Percentiles rank a stretch among this genome's conserved stretches.
phyloP scores from a whole-genome alignment of 2,329 filamentous ascomycete genomes.

The Clonostachys sp. region DNA sequence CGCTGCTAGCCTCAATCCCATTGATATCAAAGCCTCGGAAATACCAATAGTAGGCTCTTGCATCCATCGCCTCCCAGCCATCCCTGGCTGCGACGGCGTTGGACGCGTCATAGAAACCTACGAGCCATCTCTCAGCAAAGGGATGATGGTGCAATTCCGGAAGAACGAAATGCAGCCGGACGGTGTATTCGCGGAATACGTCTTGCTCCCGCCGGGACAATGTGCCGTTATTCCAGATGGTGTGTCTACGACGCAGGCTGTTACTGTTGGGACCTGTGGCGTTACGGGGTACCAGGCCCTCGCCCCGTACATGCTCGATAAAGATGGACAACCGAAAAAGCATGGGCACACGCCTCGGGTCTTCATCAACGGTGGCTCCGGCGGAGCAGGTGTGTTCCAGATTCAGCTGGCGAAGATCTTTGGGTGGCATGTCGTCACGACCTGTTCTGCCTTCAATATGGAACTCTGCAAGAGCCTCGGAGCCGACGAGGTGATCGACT shows the following conservation, averaged over 20 bases:
- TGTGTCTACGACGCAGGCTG: slow-evolving; percentile 20
- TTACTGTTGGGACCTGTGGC: slow-evolving; percentile 11
- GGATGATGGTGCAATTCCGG: slow-evolving; percentile 23
- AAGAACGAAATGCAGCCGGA: slow-evolving; percentile 14
- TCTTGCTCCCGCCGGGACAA: slow-evolving; percentile 24
- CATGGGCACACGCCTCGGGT: slow-evolving; percentile 24
- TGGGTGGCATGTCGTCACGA: slow-evolving; percentile 24
- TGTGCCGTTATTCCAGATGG: slow-evolving; percentile 11
- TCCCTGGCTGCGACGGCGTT: slow-evolving; percentile 38
- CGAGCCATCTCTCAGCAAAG: slow-evolving; percentile 8
- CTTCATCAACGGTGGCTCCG: slow-evolving; percentile 21
- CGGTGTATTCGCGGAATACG: slow-evolving; percentile 14
- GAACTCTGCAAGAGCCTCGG: slow-evolving; percentile 24
- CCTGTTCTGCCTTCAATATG: slow-evolving; percentile 24
- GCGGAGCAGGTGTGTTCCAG: slow-evolving; percentile 26
- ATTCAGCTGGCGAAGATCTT: slow-evolving; percentile 28
- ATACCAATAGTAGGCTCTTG: slow-evolving; percentile 19
- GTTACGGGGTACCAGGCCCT: slow-evolving; percentile 14
- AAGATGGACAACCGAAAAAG: not conserved
- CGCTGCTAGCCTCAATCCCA: slow-evolving; percentile 28
- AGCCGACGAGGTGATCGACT: slow-evolving; percentile 29
- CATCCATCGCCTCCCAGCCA: slow-evolving; percentile 21
- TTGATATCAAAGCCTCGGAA: slow-evolving; percentile 33
- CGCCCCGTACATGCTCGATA: slow-evolving; percentile 1
- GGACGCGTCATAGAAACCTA: slow-evolving; percentile 29